Percentiles rank a stretch among this genome's conserved stretches.
These are phyloP conservation scores for Chiua virens DNA, from an alignment of 768 basidiomycete genomes.

Conservation along the genomic window DNA sequence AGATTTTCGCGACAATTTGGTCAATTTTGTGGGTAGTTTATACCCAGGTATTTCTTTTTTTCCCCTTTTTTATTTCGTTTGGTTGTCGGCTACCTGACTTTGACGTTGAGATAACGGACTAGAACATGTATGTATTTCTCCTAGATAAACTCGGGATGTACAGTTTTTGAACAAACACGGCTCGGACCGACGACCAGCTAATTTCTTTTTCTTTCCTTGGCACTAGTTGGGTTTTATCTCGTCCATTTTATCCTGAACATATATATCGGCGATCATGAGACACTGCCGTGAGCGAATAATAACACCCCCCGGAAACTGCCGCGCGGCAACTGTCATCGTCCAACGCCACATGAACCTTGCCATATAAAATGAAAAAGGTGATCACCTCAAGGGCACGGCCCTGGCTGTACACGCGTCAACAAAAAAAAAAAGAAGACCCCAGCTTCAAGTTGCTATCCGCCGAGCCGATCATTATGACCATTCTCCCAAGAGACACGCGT, in stretches of 20 bases:
- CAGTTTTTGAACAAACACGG: constrained; percentile 7
- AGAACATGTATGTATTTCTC: constrained; percentile 18
- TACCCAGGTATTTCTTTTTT: no score
- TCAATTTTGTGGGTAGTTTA: no score
- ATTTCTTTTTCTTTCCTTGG: constrained; percentile 6
- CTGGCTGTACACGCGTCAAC: constrained; percentile 5
- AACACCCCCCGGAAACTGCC: constrained; percentile 12
- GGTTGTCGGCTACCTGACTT: not conserved
- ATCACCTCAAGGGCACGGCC: constrained; percentile 19
- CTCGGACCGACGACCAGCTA: constrained; percentile 1
- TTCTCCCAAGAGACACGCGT: not conserved
- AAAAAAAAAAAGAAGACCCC: no score
- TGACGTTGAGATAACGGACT: not conserved
- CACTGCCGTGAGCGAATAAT: constrained; percentile 11
- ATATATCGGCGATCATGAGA: constrained; percentile 3
- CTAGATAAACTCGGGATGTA: constrained; percentile 21
- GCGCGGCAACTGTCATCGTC: constrained; percentile 24
- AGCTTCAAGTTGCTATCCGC: constrained; percentile 3
- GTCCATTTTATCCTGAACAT: not conserved
- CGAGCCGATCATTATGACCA: constrained; percentile 8
- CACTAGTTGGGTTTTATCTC: constrained; percentile 13
- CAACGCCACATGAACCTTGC: constrained; percentile 31
- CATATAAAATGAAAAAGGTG: constrained; percentile 10
- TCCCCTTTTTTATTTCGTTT: no score
- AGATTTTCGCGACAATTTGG: not conserved